Conservation (phyloP, 2,329 filamentous ascomycete species). For the Botrytis porri region DNA sequence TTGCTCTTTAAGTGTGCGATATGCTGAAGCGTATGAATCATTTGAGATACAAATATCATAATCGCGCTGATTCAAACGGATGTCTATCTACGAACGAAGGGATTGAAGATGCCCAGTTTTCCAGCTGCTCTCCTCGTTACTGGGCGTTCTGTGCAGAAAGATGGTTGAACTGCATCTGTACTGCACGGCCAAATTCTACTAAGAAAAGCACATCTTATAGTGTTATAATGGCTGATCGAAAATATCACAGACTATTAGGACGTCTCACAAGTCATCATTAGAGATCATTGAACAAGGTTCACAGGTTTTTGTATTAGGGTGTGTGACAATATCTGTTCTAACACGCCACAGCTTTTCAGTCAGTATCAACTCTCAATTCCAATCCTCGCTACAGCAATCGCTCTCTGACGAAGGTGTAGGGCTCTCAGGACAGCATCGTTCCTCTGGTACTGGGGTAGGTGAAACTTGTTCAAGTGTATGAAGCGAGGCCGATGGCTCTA, state of each 20-base stretch:
- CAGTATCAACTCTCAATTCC: neutral
- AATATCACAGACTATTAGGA: neutral
- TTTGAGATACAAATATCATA: neutral
- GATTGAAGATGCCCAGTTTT: neutral
- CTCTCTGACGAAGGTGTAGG: neutral
- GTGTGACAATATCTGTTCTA: neutral
- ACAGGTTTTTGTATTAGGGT: neutral
- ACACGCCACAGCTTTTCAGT: neutral
- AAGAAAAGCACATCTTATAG: neutral
- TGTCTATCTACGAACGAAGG: neutral
- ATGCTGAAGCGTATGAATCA: neutral
- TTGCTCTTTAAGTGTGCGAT: neutral
- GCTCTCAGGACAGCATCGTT: neutral
- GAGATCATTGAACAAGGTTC: neutral
- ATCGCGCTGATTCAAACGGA: neutral
- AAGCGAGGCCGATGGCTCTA: neutral
- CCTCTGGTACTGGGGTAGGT: neutral
- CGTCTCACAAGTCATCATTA: neutral
- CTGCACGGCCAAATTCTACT: neutral
- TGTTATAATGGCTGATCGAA: neutral
- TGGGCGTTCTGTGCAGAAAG: neutral
- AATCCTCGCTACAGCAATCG: neutral
- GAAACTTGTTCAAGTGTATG: neutral
- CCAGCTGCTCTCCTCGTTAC: neutral
- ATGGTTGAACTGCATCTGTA: neutral